phyloP scores from a whole-genome alignment of 306 rosid species.

The Pterocarpus santalinus region DNA sequence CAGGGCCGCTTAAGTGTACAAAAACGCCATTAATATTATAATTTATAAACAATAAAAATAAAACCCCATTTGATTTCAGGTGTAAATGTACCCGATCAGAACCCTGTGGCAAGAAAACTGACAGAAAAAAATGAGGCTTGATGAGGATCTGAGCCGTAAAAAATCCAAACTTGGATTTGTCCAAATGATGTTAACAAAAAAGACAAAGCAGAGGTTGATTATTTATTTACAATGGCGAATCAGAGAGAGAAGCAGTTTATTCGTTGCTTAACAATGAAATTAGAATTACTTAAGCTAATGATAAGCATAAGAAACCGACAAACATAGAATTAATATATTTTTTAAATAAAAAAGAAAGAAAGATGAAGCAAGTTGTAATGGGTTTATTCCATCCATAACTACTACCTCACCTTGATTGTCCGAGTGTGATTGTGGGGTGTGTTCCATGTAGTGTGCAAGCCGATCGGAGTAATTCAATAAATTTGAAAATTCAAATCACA shows the following conservation, averaged over 20 bases:
- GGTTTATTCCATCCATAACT: background rate
- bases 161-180: background rate
- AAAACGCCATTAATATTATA: background rate
- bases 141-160: slow-evolving; percentile 52
- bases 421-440: background rate
- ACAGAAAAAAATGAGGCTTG: slow-evolving; percentile 7
- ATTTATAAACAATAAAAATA: background rate
- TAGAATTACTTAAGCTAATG: background rate
- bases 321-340: background rate
- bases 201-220: background rate
- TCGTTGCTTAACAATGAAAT: slow-evolving; percentile 37
- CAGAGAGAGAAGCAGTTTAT: slow-evolving; percentile 18
- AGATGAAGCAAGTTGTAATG: background rate
- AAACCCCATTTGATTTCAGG: background rate
- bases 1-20: slow-evolving; percentile 45
- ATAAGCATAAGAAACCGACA: slow-evolving; percentile 1
- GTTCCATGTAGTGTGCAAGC: background rate
- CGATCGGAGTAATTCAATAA: too few species aligned
- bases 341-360: background rate
- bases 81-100: slow-evolving; percentile 4
- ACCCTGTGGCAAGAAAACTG: background rate
- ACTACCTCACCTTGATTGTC: slow-evolving; percentile 22
- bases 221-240: background rate
- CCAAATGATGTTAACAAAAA: background rate
- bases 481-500: too few species aligned